phyloP scores from a whole-genome alignment of 2,329 filamentous ascomycete species.

The Aspergillus hortae region DNA sequence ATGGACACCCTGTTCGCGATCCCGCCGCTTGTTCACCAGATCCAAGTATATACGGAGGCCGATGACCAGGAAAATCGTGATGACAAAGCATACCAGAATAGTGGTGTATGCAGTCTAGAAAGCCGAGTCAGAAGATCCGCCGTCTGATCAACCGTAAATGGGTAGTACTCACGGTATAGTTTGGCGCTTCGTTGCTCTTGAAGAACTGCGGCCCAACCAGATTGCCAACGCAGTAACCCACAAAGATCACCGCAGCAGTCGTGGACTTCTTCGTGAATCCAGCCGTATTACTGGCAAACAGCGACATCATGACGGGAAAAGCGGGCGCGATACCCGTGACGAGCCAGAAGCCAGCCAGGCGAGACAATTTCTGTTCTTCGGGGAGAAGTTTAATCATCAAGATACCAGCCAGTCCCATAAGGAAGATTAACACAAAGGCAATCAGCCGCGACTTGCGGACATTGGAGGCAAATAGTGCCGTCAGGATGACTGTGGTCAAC shows the following conservation, averaged over 20 bases:
- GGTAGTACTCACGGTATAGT: constrained; percentile 6
- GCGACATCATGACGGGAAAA: constrained; percentile 16
- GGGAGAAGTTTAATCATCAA: constrained; percentile 21
- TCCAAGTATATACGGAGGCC: constrained; percentile 12
- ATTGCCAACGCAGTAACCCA: constrained; percentile 17
- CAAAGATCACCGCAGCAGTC: constrained; percentile 12
- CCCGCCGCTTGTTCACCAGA: constrained; percentile 11
- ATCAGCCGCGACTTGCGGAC: constrained; percentile 16
- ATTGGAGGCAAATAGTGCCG: constrained; percentile 11
- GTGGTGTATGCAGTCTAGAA: constrained; percentile 19
- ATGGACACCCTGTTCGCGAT: constrained; percentile 11
- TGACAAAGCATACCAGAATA: constrained; percentile 18
- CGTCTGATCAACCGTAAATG: background rate
- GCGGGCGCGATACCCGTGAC: constrained; percentile 14
- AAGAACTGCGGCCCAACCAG: constrained; percentile 16
- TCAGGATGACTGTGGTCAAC: constrained; percentile 15
- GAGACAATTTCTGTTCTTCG: constrained; percentile 9
- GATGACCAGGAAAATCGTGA: constrained; percentile 12
- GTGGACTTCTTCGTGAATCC: constrained; percentile 19
- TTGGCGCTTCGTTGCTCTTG: constrained; percentile 11
- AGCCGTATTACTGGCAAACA: constrained; percentile 13
- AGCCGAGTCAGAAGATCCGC: no score
- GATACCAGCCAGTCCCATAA: constrained; percentile 15
- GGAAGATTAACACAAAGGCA: constrained; percentile 13
- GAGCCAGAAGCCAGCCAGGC: constrained; percentile 20